These are phyloP conservation scores for Cicer pinnatifidum DNA, from an alignment of 306 rosid genomes.

Conservation along the genomic window DNA sequence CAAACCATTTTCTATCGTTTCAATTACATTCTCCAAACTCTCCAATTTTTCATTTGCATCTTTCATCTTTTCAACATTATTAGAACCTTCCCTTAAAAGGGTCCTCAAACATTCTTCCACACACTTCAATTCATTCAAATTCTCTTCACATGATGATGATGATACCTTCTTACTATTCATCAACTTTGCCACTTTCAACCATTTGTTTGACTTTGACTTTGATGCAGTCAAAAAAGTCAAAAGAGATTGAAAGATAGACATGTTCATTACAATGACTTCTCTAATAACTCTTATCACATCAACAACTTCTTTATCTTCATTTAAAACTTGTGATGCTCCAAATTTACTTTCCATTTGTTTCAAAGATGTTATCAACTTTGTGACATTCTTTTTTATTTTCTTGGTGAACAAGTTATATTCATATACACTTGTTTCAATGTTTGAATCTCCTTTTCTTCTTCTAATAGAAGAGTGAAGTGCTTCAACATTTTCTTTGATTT, in stretches of 20 bases:
- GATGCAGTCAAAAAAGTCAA: conserved; percentile 51
- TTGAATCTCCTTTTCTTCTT: conserved; percentile 66
- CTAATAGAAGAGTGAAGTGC: conserved; percentile 67
- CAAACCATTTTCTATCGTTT: conserved; percentile 60
- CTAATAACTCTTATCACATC: conserved; percentile 46
- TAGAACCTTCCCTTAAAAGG: conserved; percentile 33
- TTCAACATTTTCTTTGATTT: conserved; percentile 59
- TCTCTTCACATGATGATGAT: conserved; percentile 47
- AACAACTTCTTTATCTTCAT: conserved; percentile 47
- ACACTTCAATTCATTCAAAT: conserved; percentile 52
- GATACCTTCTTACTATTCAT: conserved; percentile 48
- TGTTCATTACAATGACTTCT: conserved; percentile 47
- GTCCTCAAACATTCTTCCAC: conserved; percentile 52
- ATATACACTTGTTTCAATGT: conserved; percentile 48
- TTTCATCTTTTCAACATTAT: conserved; percentile 48
- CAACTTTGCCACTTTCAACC: conserved; percentile 58
- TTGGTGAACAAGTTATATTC: conserved; percentile 54
- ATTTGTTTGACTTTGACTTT: conserved; percentile 47
- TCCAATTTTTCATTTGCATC: conserved; percentile 45
- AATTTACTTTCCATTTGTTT: conserved; percentile 55
- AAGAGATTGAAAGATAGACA: conserved; percentile 52
- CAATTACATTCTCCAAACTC: conserved; percentile 59
- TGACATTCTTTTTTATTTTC: conserved; percentile 65
- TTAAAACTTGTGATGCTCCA: conserved; percentile 31
- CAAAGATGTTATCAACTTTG: conserved; percentile 47